These are phyloP conservation scores for Cercospora sesami DNA, from an alignment of 2,329 filamentous ascomycete species.

Conservation along the genomic window DNA sequence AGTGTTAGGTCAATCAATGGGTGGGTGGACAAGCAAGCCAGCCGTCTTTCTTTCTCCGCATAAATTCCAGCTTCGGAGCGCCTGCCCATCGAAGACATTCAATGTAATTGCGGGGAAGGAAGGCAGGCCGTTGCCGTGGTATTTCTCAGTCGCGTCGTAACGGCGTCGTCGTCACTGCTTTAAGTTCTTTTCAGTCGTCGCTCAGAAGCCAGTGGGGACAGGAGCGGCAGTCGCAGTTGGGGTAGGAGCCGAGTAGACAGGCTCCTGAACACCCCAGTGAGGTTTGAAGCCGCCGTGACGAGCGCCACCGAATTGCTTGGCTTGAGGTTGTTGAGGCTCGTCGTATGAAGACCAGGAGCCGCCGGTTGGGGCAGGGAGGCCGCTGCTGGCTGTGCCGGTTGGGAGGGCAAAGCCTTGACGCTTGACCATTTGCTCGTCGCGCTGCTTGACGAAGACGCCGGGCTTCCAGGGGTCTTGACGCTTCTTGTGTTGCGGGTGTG, in stretches of 20 bases:
- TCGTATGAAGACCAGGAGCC: background rate
- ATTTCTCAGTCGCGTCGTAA: background rate
- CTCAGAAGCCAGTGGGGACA: background rate
- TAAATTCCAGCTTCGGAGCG: slow-evolving; percentile 3
- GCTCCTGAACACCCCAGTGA: slow-evolving; percentile 3
- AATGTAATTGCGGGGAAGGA: slow-evolving; percentile 1
- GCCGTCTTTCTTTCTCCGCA: background rate
- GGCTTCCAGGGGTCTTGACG: background rate
- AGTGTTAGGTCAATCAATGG: background rate
- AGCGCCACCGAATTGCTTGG: slow-evolving; percentile 13
- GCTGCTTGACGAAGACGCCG: background rate
- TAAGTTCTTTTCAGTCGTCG: background rate
- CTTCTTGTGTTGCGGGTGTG: background rate
- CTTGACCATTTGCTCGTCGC: background rate
- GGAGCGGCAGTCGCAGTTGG: background rate
- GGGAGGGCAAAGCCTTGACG: slow-evolving; percentile 1
- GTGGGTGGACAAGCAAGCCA: background rate
- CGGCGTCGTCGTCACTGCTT: background rate
- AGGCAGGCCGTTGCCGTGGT: background rate
- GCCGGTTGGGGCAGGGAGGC: slow-evolving; percentile 4
- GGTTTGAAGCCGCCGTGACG: slow-evolving; percentile 12
- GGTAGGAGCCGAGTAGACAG: slow-evolving; percentile 8
- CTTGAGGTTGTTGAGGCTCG: background rate
- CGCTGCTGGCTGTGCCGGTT: slow-evolving; percentile 4
- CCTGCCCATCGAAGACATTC: slow-evolving; percentile 11